Evolutionary conservation across 2,329 filamentous ascomycete genomes (phyloP).

Genomic region (Allantophomopsis cytisporea): DNA sequence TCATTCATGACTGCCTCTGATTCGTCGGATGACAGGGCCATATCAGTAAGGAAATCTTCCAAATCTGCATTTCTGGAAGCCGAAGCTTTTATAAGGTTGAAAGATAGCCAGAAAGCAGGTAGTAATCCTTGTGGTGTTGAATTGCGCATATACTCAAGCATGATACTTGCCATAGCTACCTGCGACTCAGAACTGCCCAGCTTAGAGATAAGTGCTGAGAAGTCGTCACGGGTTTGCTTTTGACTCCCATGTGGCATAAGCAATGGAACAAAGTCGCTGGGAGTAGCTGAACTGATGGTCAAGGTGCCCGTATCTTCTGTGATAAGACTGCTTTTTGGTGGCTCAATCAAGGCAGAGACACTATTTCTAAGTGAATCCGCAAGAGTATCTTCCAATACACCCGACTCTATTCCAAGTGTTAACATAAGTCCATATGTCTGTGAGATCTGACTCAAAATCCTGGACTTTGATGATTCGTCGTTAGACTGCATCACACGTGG

Average conservation of each 20-base stretch:
- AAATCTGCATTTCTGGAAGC: conserved; percentile 36
- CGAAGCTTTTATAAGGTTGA: conserved; percentile 53
- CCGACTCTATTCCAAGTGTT: conserved; percentile 47
- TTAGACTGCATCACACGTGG: conserved; percentile 72
- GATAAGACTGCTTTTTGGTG: neutral
- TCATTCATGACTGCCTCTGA: conserved; percentile 42
- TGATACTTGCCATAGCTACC: conserved; percentile 44
- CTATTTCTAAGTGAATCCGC: conserved; percentile 62
- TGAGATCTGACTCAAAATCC: conserved; percentile 62
- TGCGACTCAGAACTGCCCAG: conserved; percentile 44
- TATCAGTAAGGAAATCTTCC: conserved; percentile 52
- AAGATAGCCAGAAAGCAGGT: conserved; percentile 68
- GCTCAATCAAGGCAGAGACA: conserved; percentile 26
- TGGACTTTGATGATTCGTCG: conserved; percentile 65
- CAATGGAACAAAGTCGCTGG: conserved; percentile 40
- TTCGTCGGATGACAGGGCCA: conserved; percentile 22
- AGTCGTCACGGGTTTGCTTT: conserved; percentile 39
- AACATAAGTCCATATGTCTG: conserved; percentile 56
- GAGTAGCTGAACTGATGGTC: conserved; percentile 6
- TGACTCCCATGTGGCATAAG: conserved; percentile 54
- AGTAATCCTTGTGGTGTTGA: conserved; percentile 44
- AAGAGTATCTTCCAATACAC: conserved; percentile 53
- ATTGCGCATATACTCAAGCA: conserved; percentile 49
- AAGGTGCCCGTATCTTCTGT: conserved; percentile 10
- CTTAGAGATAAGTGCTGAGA: conserved; percentile 42